phyloP scores from a whole-genome alignment of 768 basidiomycete genomes.

The Pleurotus salmoneostramineus region DNA sequence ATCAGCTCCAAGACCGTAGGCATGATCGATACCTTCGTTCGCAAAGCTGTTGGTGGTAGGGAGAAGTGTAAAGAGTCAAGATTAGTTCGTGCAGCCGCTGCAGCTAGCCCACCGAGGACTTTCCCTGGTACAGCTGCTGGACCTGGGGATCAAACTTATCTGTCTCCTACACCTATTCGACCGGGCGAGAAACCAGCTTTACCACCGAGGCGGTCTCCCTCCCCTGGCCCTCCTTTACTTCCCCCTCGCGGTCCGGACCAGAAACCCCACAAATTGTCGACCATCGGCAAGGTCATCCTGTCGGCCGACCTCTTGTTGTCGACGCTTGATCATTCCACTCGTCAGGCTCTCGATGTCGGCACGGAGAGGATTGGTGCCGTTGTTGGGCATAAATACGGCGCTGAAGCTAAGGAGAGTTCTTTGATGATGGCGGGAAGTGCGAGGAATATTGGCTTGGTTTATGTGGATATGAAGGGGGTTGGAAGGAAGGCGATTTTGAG shows the following conservation, averaged over 20 bases:
- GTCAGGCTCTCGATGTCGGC: constrained; percentile 47
- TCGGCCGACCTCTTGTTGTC: constrained; percentile 66
- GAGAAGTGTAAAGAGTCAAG: constrained; percentile 21
- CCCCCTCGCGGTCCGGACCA: constrained; percentile 28
- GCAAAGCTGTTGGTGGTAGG: constrained; percentile 48
- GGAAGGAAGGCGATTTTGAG: constrained; percentile 67
- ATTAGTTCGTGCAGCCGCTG: constrained; percentile 7
- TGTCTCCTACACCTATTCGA: not conserved
- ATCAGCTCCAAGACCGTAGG: constrained; percentile 60
- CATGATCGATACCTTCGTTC: constrained; percentile 57
- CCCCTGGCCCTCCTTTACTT: constrained; percentile 10
- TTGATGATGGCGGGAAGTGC: constrained; percentile 60
- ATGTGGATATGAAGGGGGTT: constrained; percentile 72
- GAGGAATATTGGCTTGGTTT: constrained; percentile 70
- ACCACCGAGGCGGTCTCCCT: constrained; percentile 16
- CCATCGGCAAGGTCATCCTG: constrained; percentile 46
- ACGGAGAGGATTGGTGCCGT: constrained; percentile 44
- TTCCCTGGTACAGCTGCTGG: constrained; percentile 13
- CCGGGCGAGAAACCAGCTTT: constrained; percentile 14
- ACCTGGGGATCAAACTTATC: constrained; percentile 7
- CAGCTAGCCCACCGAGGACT: constrained; percentile 7
- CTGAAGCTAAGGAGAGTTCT: constrained; percentile 57
- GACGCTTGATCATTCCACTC: constrained; percentile 56
- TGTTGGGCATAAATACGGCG: constrained; percentile 64
- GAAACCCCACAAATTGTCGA: constrained; percentile 29